phyloP scores from a whole-genome alignment of 805 yeast genomes.

The Geotrichum ghanense region DNA sequence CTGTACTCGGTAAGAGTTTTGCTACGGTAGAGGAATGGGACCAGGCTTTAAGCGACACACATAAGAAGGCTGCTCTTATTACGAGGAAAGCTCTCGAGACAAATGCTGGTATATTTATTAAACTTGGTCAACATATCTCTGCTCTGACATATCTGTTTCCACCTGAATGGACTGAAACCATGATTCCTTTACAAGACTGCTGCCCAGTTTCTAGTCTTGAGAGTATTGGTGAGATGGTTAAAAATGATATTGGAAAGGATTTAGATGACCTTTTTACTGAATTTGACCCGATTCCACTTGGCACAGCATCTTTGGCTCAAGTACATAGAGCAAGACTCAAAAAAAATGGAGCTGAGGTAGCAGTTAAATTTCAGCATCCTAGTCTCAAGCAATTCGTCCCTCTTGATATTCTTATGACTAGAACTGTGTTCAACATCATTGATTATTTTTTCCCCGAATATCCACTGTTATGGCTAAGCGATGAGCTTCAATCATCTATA shows the following conservation, averaged over 20 bases:
- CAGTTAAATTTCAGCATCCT: conserved; percentile 94
- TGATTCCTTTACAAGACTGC: conserved; percentile 83
- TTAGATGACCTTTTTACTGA: conserved; percentile 54
- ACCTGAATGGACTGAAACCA: conserved; percentile 87
- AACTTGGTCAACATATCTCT: conserved; percentile 86
- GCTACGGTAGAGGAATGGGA: conserved; percentile 35
- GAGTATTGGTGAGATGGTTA: conserved; percentile 58
- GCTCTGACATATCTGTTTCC: conserved; percentile 91
- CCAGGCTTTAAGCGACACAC: conserved; percentile 52
- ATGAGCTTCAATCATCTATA: conserved; percentile 77
- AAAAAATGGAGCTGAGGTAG: conserved; percentile 58
- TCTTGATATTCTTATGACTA: conserved; percentile 70
- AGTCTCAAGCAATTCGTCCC: conserved; percentile 80
- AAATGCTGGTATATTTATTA: conserved; percentile 90
- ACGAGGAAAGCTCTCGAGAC: conserved; percentile 68
- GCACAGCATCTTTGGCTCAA: conserved; percentile 94
- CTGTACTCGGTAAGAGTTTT: conserved; percentile 37
- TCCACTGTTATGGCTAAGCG: conserved; percentile 91
- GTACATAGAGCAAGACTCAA: conserved; percentile 70
- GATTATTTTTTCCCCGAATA: conserved; percentile 82
- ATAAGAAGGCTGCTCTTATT: conserved; percentile 61
- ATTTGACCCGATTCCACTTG: conserved; percentile 69
- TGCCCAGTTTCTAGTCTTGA: conserved; percentile 74
- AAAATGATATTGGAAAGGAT: conserved; percentile 47
- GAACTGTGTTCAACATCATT: conserved; percentile 61